Percentiles rank a stretch among this genome's conserved stretches.
Evolutionary conservation across 257 asterid species (phyloP).

Genomic region (Prunella vulgaris): DNA sequence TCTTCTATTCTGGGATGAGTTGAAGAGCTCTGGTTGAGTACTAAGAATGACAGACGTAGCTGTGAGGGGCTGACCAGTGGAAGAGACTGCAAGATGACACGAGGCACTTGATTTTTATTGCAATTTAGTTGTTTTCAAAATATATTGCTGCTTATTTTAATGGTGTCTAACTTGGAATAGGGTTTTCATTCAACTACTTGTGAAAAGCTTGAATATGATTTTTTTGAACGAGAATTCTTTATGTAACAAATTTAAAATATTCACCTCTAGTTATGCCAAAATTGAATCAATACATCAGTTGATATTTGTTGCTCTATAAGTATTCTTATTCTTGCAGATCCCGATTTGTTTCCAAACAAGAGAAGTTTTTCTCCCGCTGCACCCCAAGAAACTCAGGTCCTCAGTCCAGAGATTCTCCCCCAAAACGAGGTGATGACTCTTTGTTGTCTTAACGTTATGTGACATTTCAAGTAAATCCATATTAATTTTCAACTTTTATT

Average conservation of each 20-base stretch:
- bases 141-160: neutral
- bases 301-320: neutral
- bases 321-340: conserved; percentile 39
- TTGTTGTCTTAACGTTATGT: neutral
- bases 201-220: neutral
- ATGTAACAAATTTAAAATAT: too few species aligned
- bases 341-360: conserved; percentile 54
- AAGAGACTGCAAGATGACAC: neutral
- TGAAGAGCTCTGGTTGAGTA: neutral
- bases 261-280: neutral
- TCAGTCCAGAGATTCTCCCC: conserved; percentile 92
- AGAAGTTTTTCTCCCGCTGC: conserved; percentile 68
- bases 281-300: neutral
- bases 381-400: conserved; percentile 71
- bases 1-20: neutral
- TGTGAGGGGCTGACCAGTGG: neutral
- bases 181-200: neutral
- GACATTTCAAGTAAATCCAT: neutral
- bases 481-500: neutral
- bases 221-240: neutral
- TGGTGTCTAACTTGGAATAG: neutral
- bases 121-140: conserved; percentile 2
- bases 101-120: neutral
- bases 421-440: conserved; percentile 72
- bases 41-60: neutral